phyloP scores from a whole-genome alignment of 148 eudicot genomes.

The Amaranthus cruentus region DNA sequence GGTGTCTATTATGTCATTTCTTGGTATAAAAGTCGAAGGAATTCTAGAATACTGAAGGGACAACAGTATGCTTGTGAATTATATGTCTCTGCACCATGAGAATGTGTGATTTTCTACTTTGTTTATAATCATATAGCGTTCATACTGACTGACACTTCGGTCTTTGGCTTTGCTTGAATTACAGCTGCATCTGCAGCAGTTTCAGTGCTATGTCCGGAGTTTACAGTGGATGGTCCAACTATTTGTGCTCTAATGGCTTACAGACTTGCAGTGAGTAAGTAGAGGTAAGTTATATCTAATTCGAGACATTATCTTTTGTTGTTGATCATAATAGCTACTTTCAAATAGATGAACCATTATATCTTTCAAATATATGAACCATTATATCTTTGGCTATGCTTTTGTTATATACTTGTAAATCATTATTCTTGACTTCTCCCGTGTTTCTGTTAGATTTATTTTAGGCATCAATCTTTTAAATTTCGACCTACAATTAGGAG shows the following conservation, averaged over 20 bases:
- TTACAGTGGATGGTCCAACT: conserved; percentile 84
- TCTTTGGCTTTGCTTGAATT: conserved; percentile 50
- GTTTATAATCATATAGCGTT: conserved; percentile 12
- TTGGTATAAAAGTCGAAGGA: conserved; percentile 66
- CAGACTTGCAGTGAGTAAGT: conserved; percentile 62
- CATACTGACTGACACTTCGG: conserved; percentile 12
- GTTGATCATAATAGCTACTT: not conserved
- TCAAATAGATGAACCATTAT: not conserved
- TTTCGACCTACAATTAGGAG: too few species aligned
- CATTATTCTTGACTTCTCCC: not conserved
- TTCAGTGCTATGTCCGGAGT: conserved; percentile 85
- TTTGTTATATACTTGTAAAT: not conserved
- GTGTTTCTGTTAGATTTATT: not conserved
- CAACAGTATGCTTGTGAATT: conserved; percentile 56
- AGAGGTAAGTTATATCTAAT: conserved; percentile 52
- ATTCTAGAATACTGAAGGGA: conserved; percentile 63
- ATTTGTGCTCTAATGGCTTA: conserved; percentile 82
- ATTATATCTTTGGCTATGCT: not conserved
- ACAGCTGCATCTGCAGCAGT: conserved; percentile 96
- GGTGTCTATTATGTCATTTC: conserved; percentile 75
- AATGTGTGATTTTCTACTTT: conserved; percentile 32
- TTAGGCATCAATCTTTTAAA: too few species aligned
- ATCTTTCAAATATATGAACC: not conserved
- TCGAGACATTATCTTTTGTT: not conserved
- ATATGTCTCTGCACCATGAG: conserved; percentile 59